These are phyloP conservation scores for Piloderma croceum DNA, from an alignment of 768 basidiomycete genomes.

Conservation along the genomic window DNA sequence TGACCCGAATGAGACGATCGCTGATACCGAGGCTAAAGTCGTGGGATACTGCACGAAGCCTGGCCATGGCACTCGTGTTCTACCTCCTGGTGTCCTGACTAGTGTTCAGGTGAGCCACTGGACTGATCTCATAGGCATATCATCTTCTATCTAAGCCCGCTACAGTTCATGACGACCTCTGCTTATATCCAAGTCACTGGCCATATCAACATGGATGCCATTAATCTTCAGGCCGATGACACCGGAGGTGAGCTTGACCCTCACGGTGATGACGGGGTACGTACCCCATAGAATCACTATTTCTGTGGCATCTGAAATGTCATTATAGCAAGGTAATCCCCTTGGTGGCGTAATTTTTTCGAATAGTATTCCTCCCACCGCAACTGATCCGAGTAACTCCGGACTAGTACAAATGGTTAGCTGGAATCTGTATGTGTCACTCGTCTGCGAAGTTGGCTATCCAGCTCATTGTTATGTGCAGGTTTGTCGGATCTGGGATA, in stretches of 20 bases:
- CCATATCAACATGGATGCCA: slow-evolving; percentile 46
- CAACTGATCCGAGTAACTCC: slow-evolving; percentile 16
- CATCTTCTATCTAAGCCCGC: slow-evolving; percentile 2
- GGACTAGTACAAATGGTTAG: background rate
- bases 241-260: slow-evolving; percentile 69
- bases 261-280: slow-evolving; percentile 48
- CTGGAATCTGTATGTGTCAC: background rate
- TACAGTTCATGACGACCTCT: slow-evolving; percentile 41
- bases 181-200: slow-evolving; percentile 54
- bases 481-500: slow-evolving; percentile 61
- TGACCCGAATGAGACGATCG: slow-evolving; percentile 44
- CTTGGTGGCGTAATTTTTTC: background rate
- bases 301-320: no score
- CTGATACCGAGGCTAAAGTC: slow-evolving; percentile 53
- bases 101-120: slow-evolving; percentile 40
- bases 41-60: slow-evolving; percentile 68
- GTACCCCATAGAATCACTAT: no score
- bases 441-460: background rate
- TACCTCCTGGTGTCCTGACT: slow-evolving; percentile 49
- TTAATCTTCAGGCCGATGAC: slow-evolving; percentile 47
- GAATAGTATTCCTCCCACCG: slow-evolving; percentile 10
- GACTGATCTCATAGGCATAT: background rate
- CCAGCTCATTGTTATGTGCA: slow-evolving; percentile 17
- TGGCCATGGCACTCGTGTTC: slow-evolving; percentile 57
- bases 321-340: background rate